phyloP scores from a whole-genome alignment of 805 yeast genomes.

The Yarrowia hollandica region DNA sequence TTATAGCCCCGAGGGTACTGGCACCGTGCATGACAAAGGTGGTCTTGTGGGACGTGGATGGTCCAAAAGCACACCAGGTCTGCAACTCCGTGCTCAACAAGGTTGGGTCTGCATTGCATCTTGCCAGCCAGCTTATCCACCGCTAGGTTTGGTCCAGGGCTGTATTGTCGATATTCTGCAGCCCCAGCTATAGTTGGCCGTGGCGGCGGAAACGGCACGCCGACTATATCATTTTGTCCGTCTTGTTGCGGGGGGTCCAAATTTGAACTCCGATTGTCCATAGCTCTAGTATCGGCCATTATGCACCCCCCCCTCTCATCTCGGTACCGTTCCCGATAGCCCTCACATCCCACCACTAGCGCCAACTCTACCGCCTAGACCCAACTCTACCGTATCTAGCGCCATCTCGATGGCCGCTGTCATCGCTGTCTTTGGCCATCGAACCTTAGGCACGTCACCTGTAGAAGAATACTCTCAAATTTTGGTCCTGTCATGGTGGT shows the following conservation, averaged over 20 bases:
- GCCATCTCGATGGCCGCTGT: neutral
- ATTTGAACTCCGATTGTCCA: neutral
- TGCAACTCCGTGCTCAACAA: too few relatives aligned
- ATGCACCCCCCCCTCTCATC: too few relatives aligned
- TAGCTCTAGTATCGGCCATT: too few relatives aligned
- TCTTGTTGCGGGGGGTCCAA: neutral
- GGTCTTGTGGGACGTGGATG: neutral
- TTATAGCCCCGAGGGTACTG: slow-evolving; percentile 6
- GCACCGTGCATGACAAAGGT: slow-evolving; percentile 15
- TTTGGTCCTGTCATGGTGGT: too few relatives aligned
- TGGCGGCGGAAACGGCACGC: too few relatives aligned
- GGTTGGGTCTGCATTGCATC: slow-evolving; percentile 4
- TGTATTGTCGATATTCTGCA: neutral
- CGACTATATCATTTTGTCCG: too few relatives aligned
- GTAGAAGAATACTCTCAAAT: too few relatives aligned
- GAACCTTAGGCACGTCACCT: neutral
- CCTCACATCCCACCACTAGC: neutral
- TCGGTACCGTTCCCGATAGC: neutral
- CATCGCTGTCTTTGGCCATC: neutral
- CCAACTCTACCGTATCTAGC: too few relatives aligned
- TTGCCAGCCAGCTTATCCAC: neutral
- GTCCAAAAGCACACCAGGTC: too few relatives aligned
- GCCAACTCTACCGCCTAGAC: neutral
- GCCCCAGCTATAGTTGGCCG: too few relatives aligned
- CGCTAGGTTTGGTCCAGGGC: neutral